A percentile compares a stretch with the other conserved stretches of the same genome.
These are phyloP conservation scores for Gossypium gossypioides DNA, from an alignment of 441 rosid species.

Conservation along the genomic window DNA sequence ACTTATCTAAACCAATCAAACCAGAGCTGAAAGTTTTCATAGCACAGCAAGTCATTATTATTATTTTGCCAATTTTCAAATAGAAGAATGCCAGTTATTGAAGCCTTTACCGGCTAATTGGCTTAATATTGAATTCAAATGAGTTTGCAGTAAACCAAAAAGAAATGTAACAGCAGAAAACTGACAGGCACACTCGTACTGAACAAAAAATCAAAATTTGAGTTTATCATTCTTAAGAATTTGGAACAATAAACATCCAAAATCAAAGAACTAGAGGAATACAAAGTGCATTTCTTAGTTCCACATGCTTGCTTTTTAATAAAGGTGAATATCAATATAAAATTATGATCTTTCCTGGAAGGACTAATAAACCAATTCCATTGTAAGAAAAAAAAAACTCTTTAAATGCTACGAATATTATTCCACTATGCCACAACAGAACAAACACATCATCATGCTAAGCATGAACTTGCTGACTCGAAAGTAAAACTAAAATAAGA, in stretches of 20 bases:
- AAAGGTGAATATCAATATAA: not conserved
- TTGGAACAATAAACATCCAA: not conserved
- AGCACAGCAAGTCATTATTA: not conserved
- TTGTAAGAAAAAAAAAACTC: not conserved
- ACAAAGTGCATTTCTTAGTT: not conserved
- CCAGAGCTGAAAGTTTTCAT: not conserved
- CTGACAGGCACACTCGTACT: not conserved
- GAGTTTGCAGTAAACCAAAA: not conserved
- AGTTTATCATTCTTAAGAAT: not conserved
- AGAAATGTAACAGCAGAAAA: not conserved
- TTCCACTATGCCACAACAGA: not conserved
- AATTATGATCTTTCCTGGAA: not conserved
- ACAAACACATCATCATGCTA: not conserved
- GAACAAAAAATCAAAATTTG: not conserved
- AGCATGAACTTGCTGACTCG: not conserved
- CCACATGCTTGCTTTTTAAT: not conserved
- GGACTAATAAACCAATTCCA: not conserved
- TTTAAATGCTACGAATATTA: not conserved
- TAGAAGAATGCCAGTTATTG: not conserved
- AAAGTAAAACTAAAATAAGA: not conserved
- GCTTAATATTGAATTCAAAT: not conserved
- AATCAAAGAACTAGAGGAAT: not conserved
- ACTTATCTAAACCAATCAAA: not conserved
- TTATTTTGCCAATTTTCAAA: not conserved
- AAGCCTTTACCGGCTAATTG: not conserved